These are phyloP conservation scores for Lactarius tabidus DNA, from an alignment of 768 basidiomycete species.

Conservation along the genomic window DNA sequence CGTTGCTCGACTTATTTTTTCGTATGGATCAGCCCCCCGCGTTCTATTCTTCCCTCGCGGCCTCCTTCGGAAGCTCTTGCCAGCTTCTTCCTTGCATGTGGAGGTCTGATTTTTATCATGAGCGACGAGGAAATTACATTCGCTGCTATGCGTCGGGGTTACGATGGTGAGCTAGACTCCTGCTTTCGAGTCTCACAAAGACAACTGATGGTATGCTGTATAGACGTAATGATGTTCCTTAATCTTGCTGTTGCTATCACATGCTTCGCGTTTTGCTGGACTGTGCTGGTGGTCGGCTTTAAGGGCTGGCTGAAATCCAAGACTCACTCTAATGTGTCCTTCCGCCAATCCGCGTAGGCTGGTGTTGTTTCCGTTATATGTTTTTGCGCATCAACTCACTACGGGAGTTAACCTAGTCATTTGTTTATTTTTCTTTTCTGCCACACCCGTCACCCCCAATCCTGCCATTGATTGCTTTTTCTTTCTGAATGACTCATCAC, in stretches of 20 bases:
- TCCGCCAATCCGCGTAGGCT: conserved; percentile 36
- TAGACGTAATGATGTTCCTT: conserved; percentile 88
- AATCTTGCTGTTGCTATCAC: conserved; percentile 83
- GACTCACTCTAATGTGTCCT: conserved; percentile 30
- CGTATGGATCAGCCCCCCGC: conserved; percentile 82
- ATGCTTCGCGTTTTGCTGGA: conserved; percentile 85
- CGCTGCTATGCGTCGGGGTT: conserved; percentile 86
- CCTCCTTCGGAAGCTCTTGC: conserved; percentile 92
- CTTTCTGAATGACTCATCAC: neutral
- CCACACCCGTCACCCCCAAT: neutral
- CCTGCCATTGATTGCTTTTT: neutral
- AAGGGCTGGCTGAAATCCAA: conserved; percentile 74
- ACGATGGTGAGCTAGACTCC: conserved; percentile 56
- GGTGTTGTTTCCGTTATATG: neutral
- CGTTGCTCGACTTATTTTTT: conserved; percentile 92
- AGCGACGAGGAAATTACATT: conserved; percentile 87
- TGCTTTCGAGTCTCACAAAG: neutral
- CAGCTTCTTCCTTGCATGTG: conserved; percentile 81
- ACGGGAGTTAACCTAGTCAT: neutral
- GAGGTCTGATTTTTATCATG: conserved; percentile 86
- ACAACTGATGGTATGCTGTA: conserved; percentile 3
- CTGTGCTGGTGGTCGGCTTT: conserved; percentile 65
- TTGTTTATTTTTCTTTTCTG: neutral
- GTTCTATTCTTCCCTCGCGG: conserved; percentile 80
- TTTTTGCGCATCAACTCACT: no score